These are phyloP conservation scores for Nidularia sp. DNA, from an alignment of 768 basidiomycete genomes.

Conservation along the genomic window DNA sequence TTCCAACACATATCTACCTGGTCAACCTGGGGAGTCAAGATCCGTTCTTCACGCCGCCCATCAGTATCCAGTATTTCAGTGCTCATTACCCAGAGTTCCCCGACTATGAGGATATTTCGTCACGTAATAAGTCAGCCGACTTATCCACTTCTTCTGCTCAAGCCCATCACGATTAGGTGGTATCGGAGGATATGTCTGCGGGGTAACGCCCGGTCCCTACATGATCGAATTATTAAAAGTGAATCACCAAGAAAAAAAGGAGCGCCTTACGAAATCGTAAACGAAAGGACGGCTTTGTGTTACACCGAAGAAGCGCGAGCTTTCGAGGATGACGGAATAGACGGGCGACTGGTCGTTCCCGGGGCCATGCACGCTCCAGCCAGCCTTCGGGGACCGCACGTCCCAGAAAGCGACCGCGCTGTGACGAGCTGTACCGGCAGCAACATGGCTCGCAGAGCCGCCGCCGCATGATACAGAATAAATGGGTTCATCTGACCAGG, in stretches of 20 bases:
- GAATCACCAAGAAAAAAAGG: too few species aligned
- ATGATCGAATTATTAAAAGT: too few species aligned
- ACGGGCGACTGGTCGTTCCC: slow-evolving; percentile 78
- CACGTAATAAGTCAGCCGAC: slow-evolving; percentile 21
- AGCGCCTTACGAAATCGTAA: slow-evolving; percentile 58
- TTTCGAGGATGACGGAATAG: slow-evolving; percentile 70
- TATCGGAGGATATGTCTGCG: slow-evolving; percentile 47
- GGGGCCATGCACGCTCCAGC: slow-evolving; percentile 80
- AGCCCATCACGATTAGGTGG: slow-evolving; percentile 29
- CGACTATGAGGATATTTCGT: slow-evolving; percentile 20
- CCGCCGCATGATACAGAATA: slow-evolving; percentile 77
- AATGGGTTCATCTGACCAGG: slow-evolving; percentile 68
- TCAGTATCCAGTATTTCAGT: not conserved
- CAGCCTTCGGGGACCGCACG: slow-evolving; percentile 51
- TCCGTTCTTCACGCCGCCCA: too few species aligned
- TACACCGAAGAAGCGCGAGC: slow-evolving; percentile 74
- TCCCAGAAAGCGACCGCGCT: slow-evolving; percentile 83
- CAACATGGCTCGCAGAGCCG: slow-evolving; percentile 59
- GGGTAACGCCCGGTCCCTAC: slow-evolving; percentile 54
- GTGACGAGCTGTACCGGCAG: slow-evolving; percentile 75
- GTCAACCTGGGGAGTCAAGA: too few species aligned
- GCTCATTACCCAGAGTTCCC: slow-evolving; percentile 12
- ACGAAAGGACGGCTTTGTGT: slow-evolving; percentile 77
- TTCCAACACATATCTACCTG: too few species aligned
- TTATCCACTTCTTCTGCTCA: slow-evolving; percentile 19